Evolutionary conservation across 192 early-diverging fungal genomes (phyloP).

Genomic region (Coemansia sp.): DNA sequence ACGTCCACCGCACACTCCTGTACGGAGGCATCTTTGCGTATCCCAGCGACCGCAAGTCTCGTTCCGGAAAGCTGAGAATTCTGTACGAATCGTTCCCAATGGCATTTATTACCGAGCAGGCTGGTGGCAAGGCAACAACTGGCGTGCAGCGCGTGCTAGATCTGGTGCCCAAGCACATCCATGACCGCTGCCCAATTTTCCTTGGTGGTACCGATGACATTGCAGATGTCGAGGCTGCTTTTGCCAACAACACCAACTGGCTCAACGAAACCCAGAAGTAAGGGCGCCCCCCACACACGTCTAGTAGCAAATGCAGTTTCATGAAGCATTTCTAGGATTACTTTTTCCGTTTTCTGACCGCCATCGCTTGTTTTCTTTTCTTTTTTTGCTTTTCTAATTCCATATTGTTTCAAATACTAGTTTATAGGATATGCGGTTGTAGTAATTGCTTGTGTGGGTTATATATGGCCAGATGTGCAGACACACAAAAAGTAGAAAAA

Average conservation of each 20-base stretch:
- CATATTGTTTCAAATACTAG: neutral
- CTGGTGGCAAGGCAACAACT: conserved; percentile 91
- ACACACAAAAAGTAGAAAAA: too few species aligned
- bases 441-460: too few species aligned
- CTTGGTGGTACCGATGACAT: conserved; percentile 91
- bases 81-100: conserved; percentile 99
- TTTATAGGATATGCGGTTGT: too few species aligned
- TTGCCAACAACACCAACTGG: conserved; percentile 55
- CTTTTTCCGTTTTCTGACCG: neutral
- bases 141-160: conserved; percentile 83
- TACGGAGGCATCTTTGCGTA: conserved; percentile 93
- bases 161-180: conserved; percentile 82
- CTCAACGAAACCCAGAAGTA: conserved; percentile 40
- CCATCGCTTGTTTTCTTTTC: too few species aligned
- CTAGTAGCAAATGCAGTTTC: neutral
- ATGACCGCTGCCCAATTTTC: conserved; percentile 89
- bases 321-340: neutral
- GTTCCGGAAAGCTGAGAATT: conserved; percentile 90
- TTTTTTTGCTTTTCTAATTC: neutral
- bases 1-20: conserved; percentile 93
- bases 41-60: conserved; percentile 75
- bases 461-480: too few species aligned
- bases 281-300: neutral
- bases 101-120: conserved; percentile 91
- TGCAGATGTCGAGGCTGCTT: conserved; percentile 77